Conservation (phyloP, 495 filamentous ascomycete species). For the Cercophora samala region DNA sequence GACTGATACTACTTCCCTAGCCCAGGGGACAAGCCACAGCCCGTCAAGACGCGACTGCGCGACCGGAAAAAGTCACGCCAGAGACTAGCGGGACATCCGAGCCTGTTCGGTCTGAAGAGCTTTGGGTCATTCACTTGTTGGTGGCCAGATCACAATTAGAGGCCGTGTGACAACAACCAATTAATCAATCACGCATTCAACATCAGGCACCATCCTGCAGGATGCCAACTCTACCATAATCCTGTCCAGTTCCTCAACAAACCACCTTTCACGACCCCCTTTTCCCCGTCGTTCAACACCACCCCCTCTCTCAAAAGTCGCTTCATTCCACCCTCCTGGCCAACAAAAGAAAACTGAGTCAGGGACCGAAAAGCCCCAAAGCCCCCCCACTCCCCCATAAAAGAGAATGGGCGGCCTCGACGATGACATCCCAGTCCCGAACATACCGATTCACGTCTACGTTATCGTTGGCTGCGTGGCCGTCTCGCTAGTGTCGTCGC, state of each 20-base stretch:
- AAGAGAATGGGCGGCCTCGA: slow-evolving; percentile 5
- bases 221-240: background rate
- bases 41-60: background rate
- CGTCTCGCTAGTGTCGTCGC: background rate
- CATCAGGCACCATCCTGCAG: background rate
- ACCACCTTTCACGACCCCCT: background rate
- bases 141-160: background rate
- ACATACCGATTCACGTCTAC: slow-evolving; percentile 17
- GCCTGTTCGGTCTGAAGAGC: background rate
- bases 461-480: slow-evolving; percentile 13
- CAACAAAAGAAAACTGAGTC: no score
- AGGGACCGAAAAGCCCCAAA: background rate
- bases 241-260: background rate
- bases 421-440: slow-evolving; percentile 8
- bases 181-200: background rate
- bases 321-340: background rate
- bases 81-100: background rate
- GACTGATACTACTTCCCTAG: background rate
- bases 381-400: background rate
- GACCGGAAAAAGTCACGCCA: background rate
- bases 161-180: background rate
- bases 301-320: background rate
- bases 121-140: background rate
- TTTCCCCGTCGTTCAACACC: background rate
- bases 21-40: background rate